phyloP scores from a whole-genome alignment of 345 rosid genomes.

The Dipteronia dyeriana region DNA sequence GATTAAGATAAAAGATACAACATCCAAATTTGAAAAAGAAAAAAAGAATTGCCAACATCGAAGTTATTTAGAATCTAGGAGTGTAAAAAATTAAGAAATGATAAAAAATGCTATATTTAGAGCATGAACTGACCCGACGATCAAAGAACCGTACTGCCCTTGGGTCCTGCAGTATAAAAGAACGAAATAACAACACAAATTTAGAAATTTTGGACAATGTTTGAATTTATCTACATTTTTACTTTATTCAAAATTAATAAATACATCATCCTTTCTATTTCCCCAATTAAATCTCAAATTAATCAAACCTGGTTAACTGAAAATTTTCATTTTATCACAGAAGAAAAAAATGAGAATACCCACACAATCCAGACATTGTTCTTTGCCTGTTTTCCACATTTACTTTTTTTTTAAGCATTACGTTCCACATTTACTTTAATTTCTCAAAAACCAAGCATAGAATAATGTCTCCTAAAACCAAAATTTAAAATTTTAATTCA shows the following conservation, averaged over 20 bases:
- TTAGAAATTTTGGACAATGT: background rate
- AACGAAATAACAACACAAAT: slow-evolving; percentile 4
- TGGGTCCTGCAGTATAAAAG: slow-evolving; percentile 56
- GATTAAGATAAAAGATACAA: background rate
- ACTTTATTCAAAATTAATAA: background rate
- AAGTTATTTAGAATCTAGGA: background rate
- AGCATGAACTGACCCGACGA: slow-evolving; percentile 71
- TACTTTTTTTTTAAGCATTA: no score
- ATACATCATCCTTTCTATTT: background rate
- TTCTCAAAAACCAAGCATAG: background rate
- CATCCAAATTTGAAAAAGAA: background rate
- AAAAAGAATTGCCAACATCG: background rate
- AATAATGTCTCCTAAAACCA: background rate
- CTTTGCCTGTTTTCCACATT: no score
- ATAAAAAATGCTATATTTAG: background rate
- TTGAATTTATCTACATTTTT: background rate
- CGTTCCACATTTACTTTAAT: no score
- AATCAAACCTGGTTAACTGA: background rate
- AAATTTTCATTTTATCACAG: background rate
- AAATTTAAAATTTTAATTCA: background rate
- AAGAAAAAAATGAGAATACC: background rate
- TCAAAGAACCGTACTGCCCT: slow-evolving; percentile 89
- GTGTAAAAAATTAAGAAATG: background rate
- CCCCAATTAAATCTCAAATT: background rate
- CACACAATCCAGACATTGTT: background rate